Conservation (phyloP, 169 alveolate genomes). For the Cyclospora cayetanensis region DNA sequence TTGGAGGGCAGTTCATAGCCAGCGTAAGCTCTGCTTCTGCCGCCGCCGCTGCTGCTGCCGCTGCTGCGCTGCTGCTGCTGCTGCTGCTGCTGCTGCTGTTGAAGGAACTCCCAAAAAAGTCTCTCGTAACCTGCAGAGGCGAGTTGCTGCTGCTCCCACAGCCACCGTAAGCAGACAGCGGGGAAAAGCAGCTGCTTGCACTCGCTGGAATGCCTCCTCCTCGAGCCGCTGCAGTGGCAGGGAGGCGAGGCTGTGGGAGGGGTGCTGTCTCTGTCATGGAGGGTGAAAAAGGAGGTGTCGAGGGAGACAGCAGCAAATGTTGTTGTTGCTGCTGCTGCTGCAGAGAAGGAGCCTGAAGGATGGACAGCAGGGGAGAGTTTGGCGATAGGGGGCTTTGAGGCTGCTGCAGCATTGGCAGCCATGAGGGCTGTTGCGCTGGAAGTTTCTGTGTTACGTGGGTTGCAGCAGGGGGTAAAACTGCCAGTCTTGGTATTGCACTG, state of each 20-base stretch:
- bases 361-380: background rate
- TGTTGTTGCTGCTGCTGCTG: slow-evolving; percentile 40
- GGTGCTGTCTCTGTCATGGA: background rate
- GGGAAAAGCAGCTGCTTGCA: background rate
- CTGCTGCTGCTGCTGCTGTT: background rate
- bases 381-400: background rate
- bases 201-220: background rate
- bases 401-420: background rate
- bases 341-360: too few relatives aligned
- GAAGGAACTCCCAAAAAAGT: background rate
- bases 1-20: too few relatives aligned
- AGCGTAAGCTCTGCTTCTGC: too few relatives aligned
- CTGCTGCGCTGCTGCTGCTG: slow-evolving; percentile 43
- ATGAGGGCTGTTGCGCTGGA: background rate
- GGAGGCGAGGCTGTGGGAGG: background rate
- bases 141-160: background rate
- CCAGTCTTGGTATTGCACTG: background rate
- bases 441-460: background rate
- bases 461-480: background rate
- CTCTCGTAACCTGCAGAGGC: too few relatives aligned
- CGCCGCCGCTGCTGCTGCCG: slow-evolving; percentile 7
- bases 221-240: slow-evolving; percentile 4
- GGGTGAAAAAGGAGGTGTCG: slow-evolving; percentile 8
- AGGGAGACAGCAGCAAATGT: background rate
- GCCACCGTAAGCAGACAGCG: background rate